Evolutionary conservation across 306 rosid genomes (phyloP).

Genomic region (Calophaca sinica): DNA sequence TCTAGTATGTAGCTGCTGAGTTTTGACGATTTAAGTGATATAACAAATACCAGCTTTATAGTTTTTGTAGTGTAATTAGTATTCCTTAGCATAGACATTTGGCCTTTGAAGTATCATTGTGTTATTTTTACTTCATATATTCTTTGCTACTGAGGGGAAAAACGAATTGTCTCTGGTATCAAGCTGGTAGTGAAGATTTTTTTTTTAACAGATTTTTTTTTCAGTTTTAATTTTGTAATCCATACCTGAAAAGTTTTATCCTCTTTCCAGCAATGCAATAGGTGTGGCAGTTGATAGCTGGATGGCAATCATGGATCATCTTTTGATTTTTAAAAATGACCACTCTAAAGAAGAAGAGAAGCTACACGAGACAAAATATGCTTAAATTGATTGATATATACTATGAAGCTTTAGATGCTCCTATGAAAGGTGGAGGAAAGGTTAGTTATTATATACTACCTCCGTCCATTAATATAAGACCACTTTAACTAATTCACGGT

Average conservation of each 20-base stretch:
- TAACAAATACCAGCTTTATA: not conserved
- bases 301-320: conserved; percentile 73
- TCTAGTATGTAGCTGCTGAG: too few species aligned
- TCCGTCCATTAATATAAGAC: too few species aligned
- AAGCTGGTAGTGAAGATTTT: not conserved
- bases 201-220: not conserved
- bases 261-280: conserved; percentile 57
- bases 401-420: conserved; percentile 80
- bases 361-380: conserved; percentile 52
- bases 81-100: not conserved
- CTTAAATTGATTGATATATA: conserved; percentile 63
- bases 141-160: not conserved
- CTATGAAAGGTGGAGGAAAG: conserved; percentile 68
- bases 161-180: not conserved
- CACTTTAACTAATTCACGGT: too few species aligned
- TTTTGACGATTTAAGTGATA: too few species aligned
- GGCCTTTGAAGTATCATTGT: conserved; percentile 25
- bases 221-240: too few species aligned
- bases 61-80: not conserved
- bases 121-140: not conserved
- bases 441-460: too few species aligned
- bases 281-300: conserved; percentile 72
- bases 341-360: conserved; percentile 46
- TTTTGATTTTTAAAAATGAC: conserved; percentile 51
- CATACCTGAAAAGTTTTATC: conserved; percentile 8